Evolutionary conservation across 768 basidiomycete species (phyloP).

Genomic region (Lactifluus pinguis): DNA sequence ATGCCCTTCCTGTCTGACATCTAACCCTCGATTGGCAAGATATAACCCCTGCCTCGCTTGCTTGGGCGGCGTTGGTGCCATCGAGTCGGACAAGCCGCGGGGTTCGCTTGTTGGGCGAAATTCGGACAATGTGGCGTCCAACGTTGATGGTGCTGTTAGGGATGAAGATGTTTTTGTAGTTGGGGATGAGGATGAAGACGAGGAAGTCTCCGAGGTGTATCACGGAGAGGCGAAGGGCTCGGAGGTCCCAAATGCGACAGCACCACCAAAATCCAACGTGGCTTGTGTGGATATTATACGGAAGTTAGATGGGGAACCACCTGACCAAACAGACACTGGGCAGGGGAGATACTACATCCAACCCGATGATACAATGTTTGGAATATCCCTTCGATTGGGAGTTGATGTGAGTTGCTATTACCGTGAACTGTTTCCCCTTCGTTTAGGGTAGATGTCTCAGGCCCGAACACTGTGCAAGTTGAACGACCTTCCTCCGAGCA

Average conservation of each 20-base stretch:
- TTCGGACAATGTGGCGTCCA: slow-evolving; percentile 19
- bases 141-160: slow-evolving; percentile 45
- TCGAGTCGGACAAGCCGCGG: slow-evolving; percentile 18
- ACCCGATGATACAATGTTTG: slow-evolving; percentile 16
- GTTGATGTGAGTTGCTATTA: slow-evolving; percentile 43
- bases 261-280: background rate
- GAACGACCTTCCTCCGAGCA: slow-evolving; percentile 57
- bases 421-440: background rate
- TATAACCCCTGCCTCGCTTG: slow-evolving; percentile 71
- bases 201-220: slow-evolving; percentile 16
- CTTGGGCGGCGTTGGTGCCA: slow-evolving; percentile 45
- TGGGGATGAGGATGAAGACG: slow-evolving; percentile 46
- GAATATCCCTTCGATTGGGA: slow-evolving; percentile 14
- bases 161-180: slow-evolving; percentile 60
- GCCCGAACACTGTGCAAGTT: slow-evolving; percentile 52
- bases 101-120: background rate
- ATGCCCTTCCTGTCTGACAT: slow-evolving; percentile 46
- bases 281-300: too few species aligned
- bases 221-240: background rate
- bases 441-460: slow-evolving; percentile 25
- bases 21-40: slow-evolving; percentile 53
- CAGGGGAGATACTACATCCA: slow-evolving; percentile 12
- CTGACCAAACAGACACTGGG: background rate
- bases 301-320: background rate
- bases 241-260: background rate